Conservation (phyloP, 2,329 filamentous ascomycete genomes). For the Camptophora hylomeconis region DNA sequence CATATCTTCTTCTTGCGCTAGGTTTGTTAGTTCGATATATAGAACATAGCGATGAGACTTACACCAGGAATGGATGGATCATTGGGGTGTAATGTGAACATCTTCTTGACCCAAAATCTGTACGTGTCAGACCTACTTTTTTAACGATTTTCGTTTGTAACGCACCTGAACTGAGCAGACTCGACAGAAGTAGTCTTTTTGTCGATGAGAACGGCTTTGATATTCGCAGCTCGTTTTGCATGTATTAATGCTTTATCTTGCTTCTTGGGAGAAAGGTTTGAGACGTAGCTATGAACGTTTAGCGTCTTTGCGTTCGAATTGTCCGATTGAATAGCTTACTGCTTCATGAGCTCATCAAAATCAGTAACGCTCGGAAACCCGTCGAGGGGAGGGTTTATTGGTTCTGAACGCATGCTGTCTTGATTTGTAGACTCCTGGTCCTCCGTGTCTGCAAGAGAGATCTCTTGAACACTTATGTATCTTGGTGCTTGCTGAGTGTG, state of each 20-base stretch:
- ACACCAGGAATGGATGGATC: constrained; percentile 27
- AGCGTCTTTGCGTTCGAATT: neutral
- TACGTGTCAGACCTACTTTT: constrained; percentile 7
- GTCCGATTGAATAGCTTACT: constrained; percentile 19
- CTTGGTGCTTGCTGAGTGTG: constrained; percentile 21
- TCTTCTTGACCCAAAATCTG: constrained; percentile 41
- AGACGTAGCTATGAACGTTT: constrained; percentile 28
- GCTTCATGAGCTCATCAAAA: constrained; percentile 33
- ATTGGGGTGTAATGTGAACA: constrained; percentile 34
- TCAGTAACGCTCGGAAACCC: constrained; percentile 33
- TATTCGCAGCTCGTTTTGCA: constrained; percentile 34
- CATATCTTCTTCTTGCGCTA: constrained; percentile 32
- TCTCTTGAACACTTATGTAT: no score
- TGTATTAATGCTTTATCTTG: constrained; percentile 40
- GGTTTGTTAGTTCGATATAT: constrained; percentile 5
- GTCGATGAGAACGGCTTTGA: constrained; percentile 33
- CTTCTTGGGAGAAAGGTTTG: constrained; percentile 37
- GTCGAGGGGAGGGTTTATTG: constrained; percentile 28
- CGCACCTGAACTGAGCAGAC: constrained; percentile 37
- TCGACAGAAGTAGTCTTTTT: constrained; percentile 38
- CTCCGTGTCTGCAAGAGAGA: constrained; percentile 26
- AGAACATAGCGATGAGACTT: constrained; percentile 10
- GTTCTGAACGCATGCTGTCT: constrained; percentile 30
- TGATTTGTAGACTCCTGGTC: constrained; percentile 32
- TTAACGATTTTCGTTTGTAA: neutral